A percentile compares a stretch with the other conserved stretches of the same genome.
phyloP scores from a whole-genome alignment of 2,329 filamentous ascomycete species.

The Colletotrichum sp. region DNA sequence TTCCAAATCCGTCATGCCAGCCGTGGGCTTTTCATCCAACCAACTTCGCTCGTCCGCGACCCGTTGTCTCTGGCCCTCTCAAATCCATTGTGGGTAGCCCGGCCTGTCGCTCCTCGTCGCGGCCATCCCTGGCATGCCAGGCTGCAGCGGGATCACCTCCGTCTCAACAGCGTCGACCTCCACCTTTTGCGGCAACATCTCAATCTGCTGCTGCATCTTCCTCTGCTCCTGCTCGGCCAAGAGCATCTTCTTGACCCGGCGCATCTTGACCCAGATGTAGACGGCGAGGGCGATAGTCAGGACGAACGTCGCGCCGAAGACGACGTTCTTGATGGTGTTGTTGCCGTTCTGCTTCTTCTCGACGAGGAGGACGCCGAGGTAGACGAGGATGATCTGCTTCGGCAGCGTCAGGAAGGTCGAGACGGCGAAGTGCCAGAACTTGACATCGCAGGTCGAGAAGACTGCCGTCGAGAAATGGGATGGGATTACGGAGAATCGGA shows the following conservation, averaged over 20 bases:
- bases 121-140: not conserved
- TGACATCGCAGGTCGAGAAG: constrained; percentile 46
- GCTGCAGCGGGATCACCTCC: not conserved
- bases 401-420: constrained; percentile 45
- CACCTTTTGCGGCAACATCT: not conserved
- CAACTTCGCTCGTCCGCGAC: not conserved
- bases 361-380: constrained; percentile 41
- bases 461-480: constrained; percentile 48
- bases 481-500: constrained; percentile 44
- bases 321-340: constrained; percentile 34
- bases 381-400: constrained; percentile 46
- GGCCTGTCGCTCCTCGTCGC: not conserved
- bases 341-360: constrained; percentile 29
- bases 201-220: constrained; percentile 4
- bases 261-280: constrained; percentile 42
- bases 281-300: constrained; percentile 39
- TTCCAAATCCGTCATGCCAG: not conserved
- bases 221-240: constrained; percentile 36
- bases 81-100: constrained; percentile 14
- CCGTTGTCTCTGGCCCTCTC: not conserved
- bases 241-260: constrained; percentile 34
- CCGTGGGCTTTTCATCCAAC: not conserved
- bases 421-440: constrained; percentile 44
- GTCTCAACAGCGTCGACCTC: constrained; percentile 1
- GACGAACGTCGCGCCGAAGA: constrained; percentile 36